Conservation (phyloP, 1,139 yeast species). For the Schwanniomyces etchellsii region DNA sequence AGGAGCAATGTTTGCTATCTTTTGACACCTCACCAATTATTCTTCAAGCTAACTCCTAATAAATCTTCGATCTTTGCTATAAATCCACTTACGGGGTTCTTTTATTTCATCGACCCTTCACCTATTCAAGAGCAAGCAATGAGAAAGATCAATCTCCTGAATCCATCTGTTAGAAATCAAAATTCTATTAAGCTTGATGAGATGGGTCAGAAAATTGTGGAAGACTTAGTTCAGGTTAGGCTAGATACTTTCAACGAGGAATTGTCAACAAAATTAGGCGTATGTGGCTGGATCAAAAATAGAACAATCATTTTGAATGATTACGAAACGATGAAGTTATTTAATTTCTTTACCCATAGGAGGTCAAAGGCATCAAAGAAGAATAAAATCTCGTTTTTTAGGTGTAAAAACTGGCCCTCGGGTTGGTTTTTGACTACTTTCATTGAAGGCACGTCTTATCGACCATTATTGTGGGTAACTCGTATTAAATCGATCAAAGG, state of each 20-base stretch:
- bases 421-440: conserved; percentile 60
- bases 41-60: conserved; percentile 28
- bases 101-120: conserved; percentile 40
- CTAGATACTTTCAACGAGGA: conserved; percentile 51
- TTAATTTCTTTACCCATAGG: conserved; percentile 7
- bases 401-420: conserved; percentile 66
- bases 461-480: conserved; percentile 60
- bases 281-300: conserved; percentile 64
- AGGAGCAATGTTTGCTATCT: conserved; percentile 9
- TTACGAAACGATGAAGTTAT: conserved; percentile 25
- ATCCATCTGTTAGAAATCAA: conserved; percentile 12
- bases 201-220: conserved; percentile 28
- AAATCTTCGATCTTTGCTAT: conserved; percentile 36
- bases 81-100: conserved; percentile 41
- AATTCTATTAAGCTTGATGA: conserved; percentile 24
- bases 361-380: conserved; percentile 4
- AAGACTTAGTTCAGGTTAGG: conserved; percentile 40
- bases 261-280: conserved; percentile 47
- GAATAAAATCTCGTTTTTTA: conserved; percentile 42
- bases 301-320: conserved; percentile 47
- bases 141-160: conserved; percentile 28
- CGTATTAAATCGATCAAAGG: conserved; percentile 55
- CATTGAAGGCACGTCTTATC: conserved; percentile 39
- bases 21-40: conserved; percentile 32
- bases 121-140: conserved; percentile 32